Conservation (phyloP, 2,329 filamentous ascomycete species). For the Fusarium lyarnte region DNA sequence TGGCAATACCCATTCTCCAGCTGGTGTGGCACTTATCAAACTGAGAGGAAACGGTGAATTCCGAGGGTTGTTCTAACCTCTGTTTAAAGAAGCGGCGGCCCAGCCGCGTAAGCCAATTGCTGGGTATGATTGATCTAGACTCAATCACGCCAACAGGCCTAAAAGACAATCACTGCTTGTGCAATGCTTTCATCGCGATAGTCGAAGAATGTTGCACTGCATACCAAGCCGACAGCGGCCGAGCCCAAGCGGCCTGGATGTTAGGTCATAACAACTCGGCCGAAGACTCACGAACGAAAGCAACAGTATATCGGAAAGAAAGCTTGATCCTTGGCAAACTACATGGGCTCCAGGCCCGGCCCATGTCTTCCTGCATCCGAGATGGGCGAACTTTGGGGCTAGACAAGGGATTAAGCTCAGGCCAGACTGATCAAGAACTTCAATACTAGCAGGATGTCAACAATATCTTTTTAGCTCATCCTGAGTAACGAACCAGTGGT, state of each 20-base stretch:
- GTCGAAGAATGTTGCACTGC: slow-evolving; percentile 6
- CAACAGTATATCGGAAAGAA: slow-evolving; percentile 9
- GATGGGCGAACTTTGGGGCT: slow-evolving; percentile 6
- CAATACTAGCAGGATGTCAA: slow-evolving; percentile 8
- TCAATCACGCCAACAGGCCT: neutral
- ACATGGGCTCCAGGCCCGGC: slow-evolving; percentile 19
- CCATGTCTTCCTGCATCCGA: slow-evolving; percentile 26
- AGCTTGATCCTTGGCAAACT: slow-evolving; percentile 5
- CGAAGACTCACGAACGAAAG: slow-evolving; percentile 19
- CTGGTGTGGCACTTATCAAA: slow-evolving; percentile 24
- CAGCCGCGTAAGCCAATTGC: neutral
- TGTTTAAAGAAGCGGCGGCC: neutral
- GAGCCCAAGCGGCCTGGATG: slow-evolving; percentile 23
- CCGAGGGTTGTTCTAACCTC: neutral
- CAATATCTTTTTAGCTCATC: slow-evolving; percentile 1
- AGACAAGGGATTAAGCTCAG: slow-evolving; percentile 25
- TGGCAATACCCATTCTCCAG: slow-evolving; percentile 21
- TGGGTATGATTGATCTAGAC: slow-evolving; percentile 8
- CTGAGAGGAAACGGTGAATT: slow-evolving; percentile 17
- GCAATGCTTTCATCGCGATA: neutral
- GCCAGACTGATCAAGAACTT: slow-evolving; percentile 22
- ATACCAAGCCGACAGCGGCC: slow-evolving; percentile 27
- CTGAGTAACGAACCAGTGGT: neutral
- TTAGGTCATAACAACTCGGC: slow-evolving; percentile 25
- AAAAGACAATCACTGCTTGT: neutral